Percentiles rank a stretch among this genome's conserved stretches.
Conservation (phyloP, 441 rosid genomes). For the Francoa sonchifolia region DNA sequence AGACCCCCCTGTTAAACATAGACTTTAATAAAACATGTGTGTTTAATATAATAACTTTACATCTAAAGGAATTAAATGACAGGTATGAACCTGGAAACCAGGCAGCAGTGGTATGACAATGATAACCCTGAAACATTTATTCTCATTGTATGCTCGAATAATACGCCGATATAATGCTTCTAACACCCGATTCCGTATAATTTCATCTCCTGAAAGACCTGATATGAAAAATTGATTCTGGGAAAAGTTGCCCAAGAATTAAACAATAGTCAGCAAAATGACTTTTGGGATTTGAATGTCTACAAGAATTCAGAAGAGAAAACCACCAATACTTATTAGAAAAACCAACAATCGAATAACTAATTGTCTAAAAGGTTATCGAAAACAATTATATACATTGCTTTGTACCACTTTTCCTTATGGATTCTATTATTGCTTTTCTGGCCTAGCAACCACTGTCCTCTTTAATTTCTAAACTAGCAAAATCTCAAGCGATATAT, state of each 20-base stretch:
- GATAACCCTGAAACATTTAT: constrained; percentile 79
- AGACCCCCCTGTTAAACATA: constrained; percentile 69
- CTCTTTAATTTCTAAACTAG: too few species aligned
- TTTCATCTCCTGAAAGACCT: constrained; percentile 92
- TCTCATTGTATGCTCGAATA: constrained; percentile 68
- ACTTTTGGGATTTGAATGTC: too few species aligned
- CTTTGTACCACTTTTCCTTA: too few species aligned
- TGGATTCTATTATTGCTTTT: too few species aligned
- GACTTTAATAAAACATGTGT: too few species aligned
- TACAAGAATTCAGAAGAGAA: constrained; percentile 11
- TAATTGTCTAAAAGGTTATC: not conserved
- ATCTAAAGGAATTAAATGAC: constrained; percentile 8
- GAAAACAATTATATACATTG: not conserved
- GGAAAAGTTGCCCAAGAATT: constrained; percentile 32
- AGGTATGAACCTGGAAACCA: constrained; percentile 78
- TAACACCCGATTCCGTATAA: constrained; percentile 68
- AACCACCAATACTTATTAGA: constrained; percentile 1
- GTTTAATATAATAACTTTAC: too few species aligned
- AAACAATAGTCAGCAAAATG: constrained; percentile 29
- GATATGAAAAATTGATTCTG: constrained; percentile 99
- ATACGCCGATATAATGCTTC: constrained; percentile 83
- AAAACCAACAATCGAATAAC: not conserved
- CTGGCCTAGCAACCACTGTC: too few species aligned
- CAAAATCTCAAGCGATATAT: not conserved
- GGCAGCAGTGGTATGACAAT: constrained; percentile 94